Base-by-base conservation (phyloP, 345 rosid species). In the Eucalyptus tenuipes region DNA sequence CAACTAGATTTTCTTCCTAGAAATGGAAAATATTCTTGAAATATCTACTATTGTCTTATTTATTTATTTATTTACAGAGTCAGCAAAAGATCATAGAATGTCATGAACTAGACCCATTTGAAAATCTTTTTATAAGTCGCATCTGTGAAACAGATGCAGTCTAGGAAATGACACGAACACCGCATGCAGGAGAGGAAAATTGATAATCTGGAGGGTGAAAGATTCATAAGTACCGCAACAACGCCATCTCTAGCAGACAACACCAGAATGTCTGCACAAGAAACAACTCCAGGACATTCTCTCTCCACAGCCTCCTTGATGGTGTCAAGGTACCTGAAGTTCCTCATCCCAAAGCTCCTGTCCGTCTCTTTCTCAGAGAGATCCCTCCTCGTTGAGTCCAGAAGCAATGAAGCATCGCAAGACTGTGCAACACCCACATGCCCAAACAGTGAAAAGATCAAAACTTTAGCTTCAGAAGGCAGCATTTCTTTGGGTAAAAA, bases 361-460 rank as follows among this genome's bases (percentile, higher is more conserved):
- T 96, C 99, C 25, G 95, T 95, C 88, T 97, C 99, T 94, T 96
- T 97, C 95, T 96, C 99, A 45, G 99, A 97, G 92, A 97, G 90
- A 91, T 87, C 93, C 92, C 98, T 96, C 92, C 99, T 96, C 64
- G 98, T 97, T 18, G 99, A 97, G 94, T 97, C 99, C 94, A 97
- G 90, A 90, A 97, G 92, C 92, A 96, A 94, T 75, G 99, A 97
- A 85, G 99, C 99, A 91, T 97, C 99, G 64, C 99, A 97, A 80
- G 99, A 96, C 99, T 97, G 45, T 10, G 84, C 47, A 40, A 20
- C 16, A 75, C 84, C 84, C 84, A 37, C 84, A 40, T 20, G 47
- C 84, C 47, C 84, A 75, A 37, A 20, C 47, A 75, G 84, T 22
- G 47, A 75, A 40, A 75, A 40, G 47, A 20, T 40, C 9, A 75